Evolutionary conservation across 1,284 basidiomycete species (phyloP).

Genomic region (Boletus smithii): DNA sequence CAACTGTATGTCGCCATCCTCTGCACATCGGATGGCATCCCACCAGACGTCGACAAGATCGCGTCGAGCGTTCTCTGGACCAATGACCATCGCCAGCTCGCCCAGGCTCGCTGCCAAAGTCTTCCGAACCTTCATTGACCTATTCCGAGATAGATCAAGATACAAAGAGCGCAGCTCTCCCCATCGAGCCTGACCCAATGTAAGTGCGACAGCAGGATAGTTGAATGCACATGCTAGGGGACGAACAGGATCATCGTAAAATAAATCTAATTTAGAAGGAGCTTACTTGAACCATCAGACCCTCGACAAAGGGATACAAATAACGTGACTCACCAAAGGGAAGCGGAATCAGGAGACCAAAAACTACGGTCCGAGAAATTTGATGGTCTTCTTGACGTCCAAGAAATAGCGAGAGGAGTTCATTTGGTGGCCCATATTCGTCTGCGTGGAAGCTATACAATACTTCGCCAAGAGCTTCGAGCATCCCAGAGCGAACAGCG

Average conservation of each 20-base stretch:
- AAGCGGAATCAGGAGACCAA: slow-evolving; percentile 7
- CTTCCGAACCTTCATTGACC: slow-evolving; percentile 62
- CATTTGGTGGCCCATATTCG: slow-evolving; percentile 69
- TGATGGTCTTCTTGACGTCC: slow-evolving; percentile 47
- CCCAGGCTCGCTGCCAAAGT: slow-evolving; percentile 87
- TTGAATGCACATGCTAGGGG: slow-evolving; percentile 92
- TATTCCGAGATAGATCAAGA: slow-evolving; percentile 57
- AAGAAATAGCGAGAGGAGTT: slow-evolving; percentile 78
- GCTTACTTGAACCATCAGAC: slow-evolving; percentile 21
- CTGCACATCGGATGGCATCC: slow-evolving; percentile 51
- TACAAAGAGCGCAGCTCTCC: slow-evolving; percentile 71
- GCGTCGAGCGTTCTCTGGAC: slow-evolving; percentile 59
- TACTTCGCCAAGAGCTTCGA: slow-evolving; percentile 91
- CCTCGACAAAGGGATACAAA: background rate
- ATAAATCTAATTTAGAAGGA: slow-evolving; percentile 37
- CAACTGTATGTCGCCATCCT: slow-evolving; percentile 68
- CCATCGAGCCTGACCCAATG: slow-evolving; percentile 80
- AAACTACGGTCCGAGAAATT: slow-evolving; percentile 24
- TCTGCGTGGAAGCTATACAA: slow-evolving; percentile 82
- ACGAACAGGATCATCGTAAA: slow-evolving; percentile 62
- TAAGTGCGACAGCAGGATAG: slow-evolving; percentile 87
- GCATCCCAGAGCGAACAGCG: slow-evolving; percentile 75
- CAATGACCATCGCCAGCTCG: slow-evolving; percentile 86
- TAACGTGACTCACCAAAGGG: slow-evolving; percentile 21
- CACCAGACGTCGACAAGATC: slow-evolving; percentile 80